These are phyloP conservation scores for Euphorbia lathyris DNA, from an alignment of 345 rosid species.

Conservation along the genomic window DNA sequence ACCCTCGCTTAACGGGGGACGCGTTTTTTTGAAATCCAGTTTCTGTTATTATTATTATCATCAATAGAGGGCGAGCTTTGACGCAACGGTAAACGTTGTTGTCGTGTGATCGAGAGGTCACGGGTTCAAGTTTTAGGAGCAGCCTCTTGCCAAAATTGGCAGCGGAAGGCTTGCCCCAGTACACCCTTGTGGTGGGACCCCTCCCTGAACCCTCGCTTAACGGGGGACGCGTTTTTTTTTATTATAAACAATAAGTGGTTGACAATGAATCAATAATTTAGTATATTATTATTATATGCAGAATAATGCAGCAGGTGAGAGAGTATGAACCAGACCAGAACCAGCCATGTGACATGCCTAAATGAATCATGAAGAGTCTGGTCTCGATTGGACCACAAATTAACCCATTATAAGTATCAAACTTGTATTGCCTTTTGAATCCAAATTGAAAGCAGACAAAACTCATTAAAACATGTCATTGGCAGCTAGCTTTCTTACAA, in stretches of 20 bases:
- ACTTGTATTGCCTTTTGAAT: neutral
- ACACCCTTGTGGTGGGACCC: no score
- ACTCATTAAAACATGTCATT: slow-evolving; percentile 8
- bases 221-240: no score
- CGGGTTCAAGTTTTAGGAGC: no score
- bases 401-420: neutral
- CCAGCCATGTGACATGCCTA: slow-evolving; percentile 6
- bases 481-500: slow-evolving; percentile 3
- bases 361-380: neutral
- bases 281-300: neutral
- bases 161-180: no score
- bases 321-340: neutral
- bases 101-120: no score
- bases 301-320: neutral
- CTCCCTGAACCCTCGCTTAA: no score
- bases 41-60: no score
- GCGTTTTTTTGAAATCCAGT: no score
- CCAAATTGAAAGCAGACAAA: slow-evolving; percentile 2
- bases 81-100: no score
- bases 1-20: no score
- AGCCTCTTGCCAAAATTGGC: no score
- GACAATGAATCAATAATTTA: neutral
- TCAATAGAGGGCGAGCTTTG: no score
- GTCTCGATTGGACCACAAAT: neutral
- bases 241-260: neutral